Evolutionary conservation across 1,284 basidiomycete species (phyloP).

Genomic region (Tilletia indica): DNA sequence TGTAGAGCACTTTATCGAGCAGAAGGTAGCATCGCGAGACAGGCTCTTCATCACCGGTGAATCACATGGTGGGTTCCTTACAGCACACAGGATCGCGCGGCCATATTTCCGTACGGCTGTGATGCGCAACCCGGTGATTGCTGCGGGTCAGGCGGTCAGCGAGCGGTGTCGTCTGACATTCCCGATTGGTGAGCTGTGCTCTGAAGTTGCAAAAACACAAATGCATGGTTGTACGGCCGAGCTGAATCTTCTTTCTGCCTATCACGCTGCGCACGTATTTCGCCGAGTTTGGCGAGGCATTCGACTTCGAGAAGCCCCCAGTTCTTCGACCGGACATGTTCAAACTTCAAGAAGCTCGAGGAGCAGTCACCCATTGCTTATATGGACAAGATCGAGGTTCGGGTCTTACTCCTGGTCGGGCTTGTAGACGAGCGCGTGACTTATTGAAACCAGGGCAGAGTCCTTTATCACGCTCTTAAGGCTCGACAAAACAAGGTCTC

Average conservation of each 20-base stretch:
- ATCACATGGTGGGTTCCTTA: conserved; percentile 72
- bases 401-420: conserved; percentile 67
- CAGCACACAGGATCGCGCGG: conserved; percentile 67
- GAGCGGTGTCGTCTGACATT: conserved; percentile 65
- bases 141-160: conserved; percentile 62
- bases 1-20: conserved; percentile 62
- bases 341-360: conserved; percentile 62
- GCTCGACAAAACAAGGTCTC: conserved; percentile 11
- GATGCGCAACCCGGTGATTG: conserved; percentile 71
- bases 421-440: conserved; percentile 67
- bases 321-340: conserved; percentile 60
- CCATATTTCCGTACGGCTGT: conserved; percentile 65
- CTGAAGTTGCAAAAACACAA: no score
- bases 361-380: conserved; percentile 65
- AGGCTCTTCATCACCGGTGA: conserved; percentile 67
- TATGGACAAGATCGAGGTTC: conserved; percentile 62
- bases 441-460: conserved; percentile 64
- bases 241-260: no score
- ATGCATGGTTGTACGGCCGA: background rate
- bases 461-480: conserved; percentile 26
- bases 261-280: conserved; percentile 59
- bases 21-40: conserved; percentile 52
- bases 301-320: conserved; percentile 48
- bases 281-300: conserved; percentile 64
- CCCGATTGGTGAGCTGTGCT: conserved; percentile 70